Percentiles rank a stretch among this genome's conserved stretches.
Conservation (phyloP, 2,329 filamentous ascomycete genomes). For the Aspergillus pseudotamarii region DNA sequence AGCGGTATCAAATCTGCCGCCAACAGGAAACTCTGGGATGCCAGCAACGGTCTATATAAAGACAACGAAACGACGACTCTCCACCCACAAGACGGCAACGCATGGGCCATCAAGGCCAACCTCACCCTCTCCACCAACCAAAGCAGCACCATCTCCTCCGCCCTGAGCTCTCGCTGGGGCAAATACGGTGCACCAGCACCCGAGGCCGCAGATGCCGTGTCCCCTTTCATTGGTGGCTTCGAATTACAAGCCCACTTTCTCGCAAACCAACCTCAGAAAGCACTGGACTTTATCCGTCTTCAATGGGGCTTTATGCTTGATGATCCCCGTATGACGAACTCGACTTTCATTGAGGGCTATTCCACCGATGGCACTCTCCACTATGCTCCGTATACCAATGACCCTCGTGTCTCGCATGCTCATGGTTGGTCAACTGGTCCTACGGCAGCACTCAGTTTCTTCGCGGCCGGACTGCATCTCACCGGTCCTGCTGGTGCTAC, state of each 20-base stretch:
- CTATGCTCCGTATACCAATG: slow-evolving; percentile 54
- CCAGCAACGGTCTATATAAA: slow-evolving; percentile 23
- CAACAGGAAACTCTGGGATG: slow-evolving; percentile 33
- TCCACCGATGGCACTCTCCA: slow-evolving; percentile 49
- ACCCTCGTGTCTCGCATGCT: slow-evolving; percentile 52
- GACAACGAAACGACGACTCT: slow-evolving; percentile 35
- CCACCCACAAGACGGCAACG: slow-evolving; percentile 40
- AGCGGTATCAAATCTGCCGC: slow-evolving; percentile 26
- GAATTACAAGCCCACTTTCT: slow-evolving; percentile 49
- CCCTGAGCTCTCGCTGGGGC: slow-evolving; percentile 47
- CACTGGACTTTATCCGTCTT: slow-evolving; percentile 48
- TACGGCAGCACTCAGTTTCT: slow-evolving; percentile 46
- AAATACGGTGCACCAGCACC: slow-evolving; percentile 50
- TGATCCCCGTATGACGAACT: slow-evolving; percentile 56
- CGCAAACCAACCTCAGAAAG: slow-evolving; percentile 39
- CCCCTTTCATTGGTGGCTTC: slow-evolving; percentile 47
- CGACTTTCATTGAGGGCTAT: slow-evolving; percentile 57
- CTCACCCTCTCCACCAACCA: slow-evolving; percentile 28
- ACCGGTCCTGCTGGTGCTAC: slow-evolving; percentile 38
- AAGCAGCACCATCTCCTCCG: slow-evolving; percentile 34
- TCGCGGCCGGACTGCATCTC: slow-evolving; percentile 47
- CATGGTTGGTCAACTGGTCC: slow-evolving; percentile 57
- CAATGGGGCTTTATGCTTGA: slow-evolving; percentile 62
- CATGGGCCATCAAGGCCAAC: slow-evolving; percentile 42
- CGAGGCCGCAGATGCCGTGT: slow-evolving; percentile 44